A percentile compares a stretch with the other conserved stretches of the same genome.
These are phyloP conservation scores for Scutellaria minor DNA, from an alignment of 257 asterid genomes.

Conservation along the genomic window DNA sequence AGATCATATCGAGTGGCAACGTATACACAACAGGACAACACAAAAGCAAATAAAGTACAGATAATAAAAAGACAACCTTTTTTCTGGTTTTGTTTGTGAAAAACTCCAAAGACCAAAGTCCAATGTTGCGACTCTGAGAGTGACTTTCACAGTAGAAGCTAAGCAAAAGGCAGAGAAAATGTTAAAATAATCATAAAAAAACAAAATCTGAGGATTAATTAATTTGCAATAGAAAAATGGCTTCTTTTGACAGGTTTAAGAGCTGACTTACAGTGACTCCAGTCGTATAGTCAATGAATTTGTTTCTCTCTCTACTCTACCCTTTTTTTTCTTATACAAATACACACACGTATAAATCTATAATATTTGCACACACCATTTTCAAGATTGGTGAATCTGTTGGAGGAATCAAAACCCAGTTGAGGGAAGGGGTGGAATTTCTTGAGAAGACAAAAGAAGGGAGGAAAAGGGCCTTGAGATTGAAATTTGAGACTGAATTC, in stretches of 20 bases:
- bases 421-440: slow-evolving; percentile 6
- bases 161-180: slow-evolving; percentile 21
- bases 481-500: slow-evolving; percentile 31
- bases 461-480: slow-evolving; percentile 30
- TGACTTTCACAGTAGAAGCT: slow-evolving; percentile 35
- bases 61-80: slow-evolving; percentile 34
- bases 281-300: slow-evolving; percentile 38
- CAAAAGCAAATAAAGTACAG: slow-evolving; percentile 33
- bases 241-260: slow-evolving; percentile 34
- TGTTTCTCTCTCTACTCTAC: slow-evolving; percentile 15
- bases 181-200: slow-evolving; percentile 25
- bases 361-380: slow-evolving; percentile 17
- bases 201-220: slow-evolving; percentile 33
- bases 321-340: neutral
- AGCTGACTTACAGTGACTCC: slow-evolving; percentile 66
- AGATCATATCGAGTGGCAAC: slow-evolving; percentile 27
- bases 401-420: slow-evolving; percentile 34
- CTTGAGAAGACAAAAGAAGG: slow-evolving; percentile 26
- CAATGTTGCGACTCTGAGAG: slow-evolving; percentile 34
- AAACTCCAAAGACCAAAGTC: slow-evolving; percentile 38
- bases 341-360: neutral
- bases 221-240: slow-evolving; percentile 30
- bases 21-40: slow-evolving; percentile 25
- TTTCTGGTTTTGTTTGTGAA: neutral
- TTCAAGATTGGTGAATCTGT: slow-evolving; percentile 39